phyloP scores from a whole-genome alignment of 805 yeast genomes.

The Kurtzmaniella fragi region DNA sequence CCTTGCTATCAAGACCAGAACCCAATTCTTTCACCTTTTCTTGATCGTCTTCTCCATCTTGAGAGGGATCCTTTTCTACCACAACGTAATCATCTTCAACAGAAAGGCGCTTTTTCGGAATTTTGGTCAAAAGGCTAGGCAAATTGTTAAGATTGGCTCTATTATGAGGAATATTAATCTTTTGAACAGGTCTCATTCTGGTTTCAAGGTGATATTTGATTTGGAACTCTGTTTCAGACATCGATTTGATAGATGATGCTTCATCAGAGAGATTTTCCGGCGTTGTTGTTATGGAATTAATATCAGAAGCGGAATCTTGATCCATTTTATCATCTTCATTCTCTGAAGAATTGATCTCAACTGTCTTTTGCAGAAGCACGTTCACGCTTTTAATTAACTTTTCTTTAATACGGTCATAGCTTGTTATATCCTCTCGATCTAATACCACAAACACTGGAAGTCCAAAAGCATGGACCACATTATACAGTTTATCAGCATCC shows the following conservation, averaged over 20 bases:
- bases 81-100: constrained; percentile 17
- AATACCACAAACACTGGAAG: constrained; percentile 71
- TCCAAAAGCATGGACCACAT: constrained; percentile 53
- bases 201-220: constrained; percentile 36
- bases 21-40: background rate
- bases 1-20: background rate
- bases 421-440: constrained; percentile 43
- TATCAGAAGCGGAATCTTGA: background rate
- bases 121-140: constrained; percentile 20
- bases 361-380: constrained; percentile 14
- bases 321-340: constrained; percentile 15
- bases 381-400: constrained; percentile 45
- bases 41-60: constrained; percentile 3
- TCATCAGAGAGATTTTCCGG: constrained; percentile 9
- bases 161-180: constrained; percentile 44
- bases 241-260: constrained; percentile 45
- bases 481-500: constrained; percentile 30
- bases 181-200: constrained; percentile 12
- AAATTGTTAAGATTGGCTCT: constrained; percentile 37
- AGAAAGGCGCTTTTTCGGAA: background rate
- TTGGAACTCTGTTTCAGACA: constrained; percentile 46
- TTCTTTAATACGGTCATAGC: constrained; percentile 53
- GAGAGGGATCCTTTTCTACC: constrained; percentile 10
- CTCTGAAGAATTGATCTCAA: constrained; percentile 11
- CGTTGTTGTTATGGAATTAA: background rate